Evolutionary conservation across 768 basidiomycete species (phyloP), one percentile per base, ranked within the genome.

Genomic region (Trametes meyenii): DNA sequence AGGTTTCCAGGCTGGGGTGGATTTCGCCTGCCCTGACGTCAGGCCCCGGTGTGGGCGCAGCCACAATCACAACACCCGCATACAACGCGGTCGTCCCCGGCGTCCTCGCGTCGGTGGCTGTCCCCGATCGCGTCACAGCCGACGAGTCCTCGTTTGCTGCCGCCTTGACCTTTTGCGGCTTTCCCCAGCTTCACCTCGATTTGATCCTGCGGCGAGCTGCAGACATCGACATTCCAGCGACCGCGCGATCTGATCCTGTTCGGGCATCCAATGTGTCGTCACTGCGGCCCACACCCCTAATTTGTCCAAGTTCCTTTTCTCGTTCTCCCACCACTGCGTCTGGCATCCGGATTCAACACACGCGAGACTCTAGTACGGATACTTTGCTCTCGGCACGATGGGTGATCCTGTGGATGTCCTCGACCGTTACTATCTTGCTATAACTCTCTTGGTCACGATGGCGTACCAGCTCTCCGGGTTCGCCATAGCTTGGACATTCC

Each of bases 401-500:
- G 56, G 49, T 6, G n/a, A n/a, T 2, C 75, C 79, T 1, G 77
- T 76, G 26, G 74, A 82, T 67, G 81, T 76, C 7, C 74, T 85
- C 16, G 83, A 84, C 67, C 71, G 69, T 21, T 83, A 77, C 67
- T 84, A 84, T 65, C 76, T 85, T 11, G 68, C 71, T 8, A 66
- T 85, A 19, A 83, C 85, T 6, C 69, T 82, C 7, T 74, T 86
- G 2, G 75, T 85, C 35, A 86, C 83, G 0, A 67, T 79, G n/a
- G 81, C 66, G 13, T 90, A 83, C 69, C 88, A 89, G 68, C 75
- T 85, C 4, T 60, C 75, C 0, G 88, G 87, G 7, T 89, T 89
- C 66, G 77, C 80, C 4, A 83, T 89, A 56, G 86, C 88, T 7
- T 89, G 85, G 83, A 83, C 83, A 0, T 75, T 86, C 40, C 82